phyloP scores from a whole-genome alignment of 2,329 filamentous ascomycete species.

The Aureobasidium sp. region DNA sequence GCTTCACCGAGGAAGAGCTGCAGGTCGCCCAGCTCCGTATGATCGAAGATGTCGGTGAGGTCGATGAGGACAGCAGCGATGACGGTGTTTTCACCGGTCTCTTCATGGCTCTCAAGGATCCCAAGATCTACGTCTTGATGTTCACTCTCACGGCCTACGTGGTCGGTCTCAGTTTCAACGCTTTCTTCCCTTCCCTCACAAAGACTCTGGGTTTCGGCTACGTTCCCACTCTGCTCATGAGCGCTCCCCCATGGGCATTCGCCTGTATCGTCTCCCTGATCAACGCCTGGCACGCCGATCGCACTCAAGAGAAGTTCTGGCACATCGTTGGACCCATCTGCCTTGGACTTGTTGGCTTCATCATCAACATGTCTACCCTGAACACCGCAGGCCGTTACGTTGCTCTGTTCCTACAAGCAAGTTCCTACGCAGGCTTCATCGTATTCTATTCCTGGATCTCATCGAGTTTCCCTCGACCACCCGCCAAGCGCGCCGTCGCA shows the following conservation, averaged over 20 bases:
- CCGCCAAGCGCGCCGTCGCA: conserved; percentile 22
- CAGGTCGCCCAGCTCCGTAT: conserved; percentile 31
- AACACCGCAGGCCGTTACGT: conserved; percentile 51
- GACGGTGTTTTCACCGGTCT: conserved; percentile 24
- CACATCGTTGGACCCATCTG: conserved; percentile 48
- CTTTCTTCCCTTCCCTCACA: conserved; percentile 29
- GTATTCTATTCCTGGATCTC: conserved; percentile 53
- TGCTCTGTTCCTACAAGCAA: conserved; percentile 51
- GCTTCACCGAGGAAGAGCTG: conserved; percentile 27
- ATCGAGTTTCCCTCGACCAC: conserved; percentile 19
- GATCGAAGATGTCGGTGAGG: conserved; percentile 25
- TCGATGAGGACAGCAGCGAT: conserved; percentile 37
- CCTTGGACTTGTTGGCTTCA: conserved; percentile 47
- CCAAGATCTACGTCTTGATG: conserved; percentile 17
- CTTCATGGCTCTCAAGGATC: conserved; percentile 19
- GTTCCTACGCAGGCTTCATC: conserved; percentile 49
- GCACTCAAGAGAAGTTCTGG: conserved; percentile 40
- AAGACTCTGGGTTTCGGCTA: conserved; percentile 30
- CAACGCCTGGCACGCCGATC: conserved; percentile 20
- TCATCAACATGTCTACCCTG: conserved; percentile 51
- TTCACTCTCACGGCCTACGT: conserved; percentile 5
- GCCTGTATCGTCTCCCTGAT: conserved; percentile 17
- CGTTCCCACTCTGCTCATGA: conserved; percentile 26
- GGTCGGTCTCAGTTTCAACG: conserved; percentile 15
- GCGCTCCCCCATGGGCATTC: conserved; percentile 27